Evolutionary conservation across 1,284 basidiomycete genomes (phyloP), one percentile per base, ranked within the genome.

Genomic region (Papiliotrema nemorosa): DNA sequence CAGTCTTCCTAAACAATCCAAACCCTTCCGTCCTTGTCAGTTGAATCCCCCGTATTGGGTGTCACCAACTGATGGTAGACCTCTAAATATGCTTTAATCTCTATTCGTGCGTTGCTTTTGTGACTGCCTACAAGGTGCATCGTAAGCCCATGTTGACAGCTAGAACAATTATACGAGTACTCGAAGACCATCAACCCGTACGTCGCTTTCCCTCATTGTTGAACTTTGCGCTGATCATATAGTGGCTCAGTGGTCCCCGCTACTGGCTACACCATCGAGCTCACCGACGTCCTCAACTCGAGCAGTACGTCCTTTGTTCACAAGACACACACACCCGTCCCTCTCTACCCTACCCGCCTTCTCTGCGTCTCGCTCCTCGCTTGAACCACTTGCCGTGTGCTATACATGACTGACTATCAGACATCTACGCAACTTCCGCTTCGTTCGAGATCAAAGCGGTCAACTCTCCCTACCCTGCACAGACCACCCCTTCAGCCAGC

Each of bases 361-460:
- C 29, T 31, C 14, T 31, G 9, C 29, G 29, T 31, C 14, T n/a
- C n/a, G n/a, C n/a, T n/a, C n/a, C n/a, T n/a, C n/a, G n/a, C n/a
- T n/a, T n/a, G n/a, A n/a, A n/a, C n/a, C n/a, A n/a, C n/a, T n/a
- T n/a, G n/a, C n/a, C n/a, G n/a, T n/a, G n/a, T n/a, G n/a, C n/a
- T n/a, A n/a, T n/a, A 33, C 31, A 9, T 10, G 2, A 18, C 48
- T 46, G 20, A 42, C 25, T 35, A 16, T 21, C 43, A 57, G 60
- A 88, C 83, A 60, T 88, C 54, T 86, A 80, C 62, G 82, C 83
- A 21, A 65, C 72, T 38, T 85, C 85, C 26, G 58, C 80, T 49
- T 63, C 73, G 10, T 88, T 88, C 71, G 82, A 84, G 67, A 81
- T 89, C 74, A 84, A 85, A 67, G 63, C 84, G 13, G 59, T 76